Conservation (phyloP, 768 basidiomycete genomes). For the Cubamyces lactineus region DNA sequence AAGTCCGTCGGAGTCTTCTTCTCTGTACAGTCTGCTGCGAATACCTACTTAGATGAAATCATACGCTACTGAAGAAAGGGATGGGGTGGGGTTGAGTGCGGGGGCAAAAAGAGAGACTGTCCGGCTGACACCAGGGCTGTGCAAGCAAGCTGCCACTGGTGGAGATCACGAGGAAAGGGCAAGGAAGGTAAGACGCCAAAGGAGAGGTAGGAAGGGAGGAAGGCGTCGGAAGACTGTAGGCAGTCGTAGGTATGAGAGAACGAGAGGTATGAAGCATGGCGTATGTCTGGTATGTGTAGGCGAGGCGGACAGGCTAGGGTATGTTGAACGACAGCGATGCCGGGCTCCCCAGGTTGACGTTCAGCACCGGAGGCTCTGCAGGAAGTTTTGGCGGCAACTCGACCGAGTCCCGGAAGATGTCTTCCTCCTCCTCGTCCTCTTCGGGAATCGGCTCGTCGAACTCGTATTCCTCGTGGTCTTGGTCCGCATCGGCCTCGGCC, state of each 20-base stretch:
- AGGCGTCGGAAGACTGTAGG: background rate
- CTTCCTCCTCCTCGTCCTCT: slow-evolving; percentile 58
- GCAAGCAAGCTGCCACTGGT: slow-evolving; percentile 14
- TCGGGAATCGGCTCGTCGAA: slow-evolving; percentile 68
- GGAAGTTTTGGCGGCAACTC: slow-evolving; percentile 18
- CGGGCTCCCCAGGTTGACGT: slow-evolving; percentile 27
- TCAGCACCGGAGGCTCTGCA: slow-evolving; percentile 26
- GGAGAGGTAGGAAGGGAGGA: background rate
- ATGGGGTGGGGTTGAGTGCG: background rate
- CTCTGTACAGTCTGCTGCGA: background rate
- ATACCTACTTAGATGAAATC: background rate
- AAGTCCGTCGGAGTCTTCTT: background rate
- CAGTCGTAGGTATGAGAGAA: background rate
- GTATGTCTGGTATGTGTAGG: slow-evolving; percentile 3
- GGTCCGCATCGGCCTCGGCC: slow-evolving; percentile 37
- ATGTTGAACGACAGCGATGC: slow-evolving; percentile 27
- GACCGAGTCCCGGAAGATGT: slow-evolving; percentile 21
- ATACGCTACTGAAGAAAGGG: background rate
- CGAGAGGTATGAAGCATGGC: background rate
- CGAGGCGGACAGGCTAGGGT: slow-evolving; percentile 2
- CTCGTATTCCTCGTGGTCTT: slow-evolving; percentile 65
- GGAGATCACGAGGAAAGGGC: slow-evolving; percentile 1
- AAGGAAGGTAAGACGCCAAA: background rate
- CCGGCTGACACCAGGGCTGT: slow-evolving; percentile 10
- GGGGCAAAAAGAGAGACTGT: slow-evolving; percentile 1